Conservation (phyloP, 2,329 filamentous ascomycete genomes). For the Colletotrichum nymphaeae region DNA sequence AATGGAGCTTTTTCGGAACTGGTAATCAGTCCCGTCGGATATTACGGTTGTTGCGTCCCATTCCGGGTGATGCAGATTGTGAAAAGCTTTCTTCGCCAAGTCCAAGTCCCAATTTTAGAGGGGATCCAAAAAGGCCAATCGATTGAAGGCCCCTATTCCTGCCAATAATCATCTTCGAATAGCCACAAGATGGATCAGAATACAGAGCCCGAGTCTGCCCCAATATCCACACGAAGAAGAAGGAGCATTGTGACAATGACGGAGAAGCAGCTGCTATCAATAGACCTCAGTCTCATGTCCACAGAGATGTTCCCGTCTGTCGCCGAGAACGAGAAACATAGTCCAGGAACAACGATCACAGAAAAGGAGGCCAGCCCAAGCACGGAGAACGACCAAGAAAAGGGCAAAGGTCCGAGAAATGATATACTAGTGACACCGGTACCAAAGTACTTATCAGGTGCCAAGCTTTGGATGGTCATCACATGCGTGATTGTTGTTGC, state of each 20-base stretch:
- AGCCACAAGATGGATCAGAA: neutral
- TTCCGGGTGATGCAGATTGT: neutral
- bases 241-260: constrained; percentile 12
- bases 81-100: neutral
- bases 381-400: neutral
- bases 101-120: neutral
- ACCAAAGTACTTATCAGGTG: constrained; percentile 6
- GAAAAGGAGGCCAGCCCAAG: neutral
- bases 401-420: neutral
- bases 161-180: neutral
- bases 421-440: neutral
- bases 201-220: neutral
- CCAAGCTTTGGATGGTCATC: constrained; percentile 39
- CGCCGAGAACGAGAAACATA: neutral
- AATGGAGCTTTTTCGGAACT: neutral
- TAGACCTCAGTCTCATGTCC: constrained; percentile 12
- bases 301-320: constrained; percentile 22
- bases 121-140: neutral
- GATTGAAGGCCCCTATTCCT: too few relatives aligned
- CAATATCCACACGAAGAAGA: neutral
- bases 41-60: neutral
- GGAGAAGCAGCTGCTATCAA: constrained; percentile 1
- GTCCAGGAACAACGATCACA: neutral
- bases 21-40: neutral
- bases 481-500: constrained; percentile 36